phyloP scores from a whole-genome alignment of 2,329 filamentous ascomycete species.

The Sporothrix inflata region DNA sequence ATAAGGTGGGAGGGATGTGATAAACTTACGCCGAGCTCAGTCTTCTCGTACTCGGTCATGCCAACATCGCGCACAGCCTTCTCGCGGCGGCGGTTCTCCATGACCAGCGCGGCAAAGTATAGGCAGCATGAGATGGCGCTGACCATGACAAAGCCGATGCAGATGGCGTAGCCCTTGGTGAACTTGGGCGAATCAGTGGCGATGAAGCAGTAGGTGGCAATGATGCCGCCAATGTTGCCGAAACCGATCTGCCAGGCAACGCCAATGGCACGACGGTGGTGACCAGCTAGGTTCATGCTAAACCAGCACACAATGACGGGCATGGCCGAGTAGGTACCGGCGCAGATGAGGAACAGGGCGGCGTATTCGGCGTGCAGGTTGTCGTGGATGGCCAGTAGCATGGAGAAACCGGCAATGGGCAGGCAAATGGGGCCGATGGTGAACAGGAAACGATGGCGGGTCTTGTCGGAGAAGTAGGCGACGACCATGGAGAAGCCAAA shows the following conservation, averaged over 20 bases:
- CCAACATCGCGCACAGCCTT: slow-evolving; percentile 39
- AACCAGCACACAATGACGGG: slow-evolving; percentile 85
- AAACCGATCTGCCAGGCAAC: slow-evolving; percentile 79
- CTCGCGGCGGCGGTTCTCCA: slow-evolving; percentile 64
- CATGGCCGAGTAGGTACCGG: slow-evolving; percentile 84
- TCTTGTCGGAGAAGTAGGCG: slow-evolving; percentile 71
- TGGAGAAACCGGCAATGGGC: slow-evolving; percentile 73
- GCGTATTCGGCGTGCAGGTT: slow-evolving; percentile 71
- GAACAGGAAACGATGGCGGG: slow-evolving; percentile 75
- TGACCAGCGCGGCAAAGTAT: slow-evolving; percentile 63
- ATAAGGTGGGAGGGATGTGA: not conserved
- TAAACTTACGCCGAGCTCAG: slow-evolving; percentile 48
- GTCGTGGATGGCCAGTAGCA: slow-evolving; percentile 72
- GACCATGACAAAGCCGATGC: slow-evolving; percentile 72
- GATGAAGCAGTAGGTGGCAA: slow-evolving; percentile 72
- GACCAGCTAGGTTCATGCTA: slow-evolving; percentile 76
- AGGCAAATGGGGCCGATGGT: slow-evolving; percentile 69
- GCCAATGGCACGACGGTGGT: slow-evolving; percentile 70
- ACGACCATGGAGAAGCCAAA: slow-evolving; percentile 79
- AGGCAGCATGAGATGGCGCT: slow-evolving; percentile 62
- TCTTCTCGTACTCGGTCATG: slow-evolving; percentile 44
- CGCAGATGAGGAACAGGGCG: slow-evolving; percentile 79
- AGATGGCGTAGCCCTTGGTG: slow-evolving; percentile 75
- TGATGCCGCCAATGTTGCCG: slow-evolving; percentile 78
- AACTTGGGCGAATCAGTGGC: slow-evolving; percentile 69